Evolutionary conservation across 2,329 filamentous ascomycete species (phyloP), one percentile per base, ranked within the genome.

Genomic region (Colletotrichum godetiae): DNA sequence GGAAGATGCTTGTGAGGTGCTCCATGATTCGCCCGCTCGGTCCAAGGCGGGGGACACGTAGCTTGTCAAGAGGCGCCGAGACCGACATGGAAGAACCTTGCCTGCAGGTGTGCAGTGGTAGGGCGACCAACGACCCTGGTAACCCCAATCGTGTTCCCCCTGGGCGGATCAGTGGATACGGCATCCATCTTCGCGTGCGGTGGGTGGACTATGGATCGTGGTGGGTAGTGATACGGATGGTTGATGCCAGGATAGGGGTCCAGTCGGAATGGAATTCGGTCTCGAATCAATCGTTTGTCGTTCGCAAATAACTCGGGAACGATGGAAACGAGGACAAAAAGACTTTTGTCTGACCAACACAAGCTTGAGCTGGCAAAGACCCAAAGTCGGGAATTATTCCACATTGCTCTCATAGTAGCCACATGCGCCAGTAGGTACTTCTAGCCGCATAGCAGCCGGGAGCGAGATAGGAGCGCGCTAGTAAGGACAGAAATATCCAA

Each of bases 111-210:
- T 22, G n/a, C 8, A n/a, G 4, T 22, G 15, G 42, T 24, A 33
- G 49, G 49, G 37, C 22, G 31, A 8, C 49, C 15, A 42, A 27
- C 46, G 35, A 31, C 22, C 27, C 70, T 57, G 60, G 42, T 22
- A 31, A 60, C 67, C 60, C 66, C 53, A 53, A 12, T 63, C 59
- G 22, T 53, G 53, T 24, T 29, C n/a, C 52, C 42, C 65, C 67
- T 73, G 70, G 61, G 70, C 67, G 49, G 55, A 70, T 73, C 70
- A 70, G 70, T 73, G 70, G 70, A 60, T 61, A 56, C 55, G 31
- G 11, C 57, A 56, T 29, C 57, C 13, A 57, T 10, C 29, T 42
- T 29, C 52, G 53, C 27, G 66, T 31, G 22, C 4, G 19, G 55
- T 52, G 42, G 31, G 31, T 72, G 59, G 53, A 42, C 10, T n/a